These are phyloP conservation scores for Backusella liffmaniae DNA, from an alignment of 192 early-diverging fungal genomes.

Conservation along the genomic window DNA sequence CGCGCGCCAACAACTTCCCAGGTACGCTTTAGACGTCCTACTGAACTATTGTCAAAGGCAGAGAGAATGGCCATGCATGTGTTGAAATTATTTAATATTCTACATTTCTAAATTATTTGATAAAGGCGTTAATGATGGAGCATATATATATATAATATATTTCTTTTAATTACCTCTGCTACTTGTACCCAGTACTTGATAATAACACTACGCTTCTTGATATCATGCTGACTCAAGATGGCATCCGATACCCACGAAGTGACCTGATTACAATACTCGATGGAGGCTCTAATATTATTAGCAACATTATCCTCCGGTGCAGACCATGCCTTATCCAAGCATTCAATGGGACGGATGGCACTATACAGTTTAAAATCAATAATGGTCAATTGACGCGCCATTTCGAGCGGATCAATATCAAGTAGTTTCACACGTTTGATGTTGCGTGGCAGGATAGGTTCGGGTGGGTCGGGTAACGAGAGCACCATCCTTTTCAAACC, in stretches of 20 bases:
- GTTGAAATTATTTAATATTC: constrained; percentile 88
- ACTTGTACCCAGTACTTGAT: constrained; percentile 85
- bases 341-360: constrained; percentile 85
- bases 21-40: constrained; percentile 87
- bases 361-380: constrained; percentile 79
- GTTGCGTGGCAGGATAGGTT: constrained; percentile 77
- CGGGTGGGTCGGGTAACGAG: constrained; percentile 63
- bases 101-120: constrained; percentile 51
- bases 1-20: constrained; percentile 69
- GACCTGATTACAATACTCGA: constrained; percentile 76
- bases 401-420: constrained; percentile 87
- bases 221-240: constrained; percentile 78
- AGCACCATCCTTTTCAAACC: constrained; percentile 60
- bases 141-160: not conserved
- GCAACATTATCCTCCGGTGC: constrained; percentile 59
- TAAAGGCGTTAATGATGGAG: not conserved
- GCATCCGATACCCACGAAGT: constrained; percentile 85
- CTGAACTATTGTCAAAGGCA: constrained; percentile 81
- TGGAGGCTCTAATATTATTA: constrained; percentile 86
- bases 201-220: constrained; percentile 70
- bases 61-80: constrained; percentile 85
- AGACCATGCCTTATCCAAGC: constrained; percentile 85
- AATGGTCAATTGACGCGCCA: constrained; percentile 92
- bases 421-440: constrained; percentile 72
- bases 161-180: constrained; percentile 51